Evolutionary conservation across 768 basidiomycete species (phyloP).

Genomic region (Auriscalpium microsporum): DNA sequence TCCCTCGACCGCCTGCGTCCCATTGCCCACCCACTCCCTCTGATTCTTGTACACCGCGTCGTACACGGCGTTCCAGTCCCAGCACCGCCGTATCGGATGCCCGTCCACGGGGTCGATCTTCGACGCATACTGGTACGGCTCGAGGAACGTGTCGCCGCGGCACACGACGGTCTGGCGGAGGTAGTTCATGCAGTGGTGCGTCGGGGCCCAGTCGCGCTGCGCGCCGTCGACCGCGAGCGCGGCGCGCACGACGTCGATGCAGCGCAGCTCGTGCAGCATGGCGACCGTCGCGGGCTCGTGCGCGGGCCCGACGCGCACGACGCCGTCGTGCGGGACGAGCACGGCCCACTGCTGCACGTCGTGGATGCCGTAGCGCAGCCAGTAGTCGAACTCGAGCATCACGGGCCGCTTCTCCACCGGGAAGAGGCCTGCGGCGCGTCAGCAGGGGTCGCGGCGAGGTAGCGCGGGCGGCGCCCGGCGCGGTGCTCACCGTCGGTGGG

Average conservation of each 20-base stretch:
- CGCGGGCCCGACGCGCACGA: slow-evolving; percentile 14
- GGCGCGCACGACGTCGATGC: slow-evolving; percentile 17
- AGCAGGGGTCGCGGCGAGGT: background rate
- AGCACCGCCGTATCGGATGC: slow-evolving; percentile 10
- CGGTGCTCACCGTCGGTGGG: background rate
- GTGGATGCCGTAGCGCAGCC: slow-evolving; percentile 7
- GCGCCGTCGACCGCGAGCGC: slow-evolving; percentile 8
- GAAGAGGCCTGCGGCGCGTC: background rate
- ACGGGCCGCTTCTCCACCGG: slow-evolving; percentile 5
- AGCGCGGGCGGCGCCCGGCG: background rate
- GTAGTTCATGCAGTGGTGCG: slow-evolving; percentile 20
- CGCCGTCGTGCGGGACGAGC: slow-evolving; percentile 15
- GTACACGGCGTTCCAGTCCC: slow-evolving; percentile 14
- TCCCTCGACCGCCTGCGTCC: background rate
- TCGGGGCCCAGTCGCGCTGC: slow-evolving; percentile 7
- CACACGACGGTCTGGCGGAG: slow-evolving; percentile 18
- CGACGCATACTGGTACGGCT: slow-evolving; percentile 17
- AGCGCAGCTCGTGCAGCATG: slow-evolving; percentile 20
- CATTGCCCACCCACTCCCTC: slow-evolving; percentile 1
- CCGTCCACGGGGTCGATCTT: slow-evolving; percentile 11
- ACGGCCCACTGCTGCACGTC: slow-evolving; percentile 10
- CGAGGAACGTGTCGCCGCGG: slow-evolving; percentile 17
- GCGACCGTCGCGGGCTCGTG: slow-evolving; percentile 13
- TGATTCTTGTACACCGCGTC: slow-evolving; percentile 10
- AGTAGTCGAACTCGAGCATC: slow-evolving; percentile 9